Evolutionary conservation across 2,329 filamentous ascomycete genomes (phyloP), one percentile per base, ranked within the genome.

Genomic region (Dactylellina parvicollis): DNA sequence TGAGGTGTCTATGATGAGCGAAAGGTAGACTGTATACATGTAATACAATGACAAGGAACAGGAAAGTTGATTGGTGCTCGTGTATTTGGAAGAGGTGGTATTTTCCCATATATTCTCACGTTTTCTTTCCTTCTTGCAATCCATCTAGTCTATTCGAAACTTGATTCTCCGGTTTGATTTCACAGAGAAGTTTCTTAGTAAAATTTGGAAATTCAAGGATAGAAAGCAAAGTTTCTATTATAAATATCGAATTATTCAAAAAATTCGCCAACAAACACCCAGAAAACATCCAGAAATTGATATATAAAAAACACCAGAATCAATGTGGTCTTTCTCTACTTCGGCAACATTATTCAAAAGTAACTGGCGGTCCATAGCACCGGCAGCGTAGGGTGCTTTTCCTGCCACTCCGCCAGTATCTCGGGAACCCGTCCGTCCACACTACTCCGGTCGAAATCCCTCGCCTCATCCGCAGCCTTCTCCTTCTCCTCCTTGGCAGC

Each of bases 391-490:
- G 95, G 94, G 92, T 94, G 97, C 77, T 90, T 87, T 80, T 96
- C 93, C 82, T 99, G 95, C 95, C 95, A 99, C 59, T 89, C 87
- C 1, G 89, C 94, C 73, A 99, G 83, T 34, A 99, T 90, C 76
- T 97, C 93, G 0, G 95, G 95, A 1, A 99, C 95, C 62, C 88
- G 87, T 80, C 96, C 93, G 81, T 99, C 95, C 78, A 99, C 99
- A 28, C 89, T 89, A 30, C 86, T 84, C 66, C 94, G 85, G 65
- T 88, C 88, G 1, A 86, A 85, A 3, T 86, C 87, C 71, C 84
- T 85, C 9, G 89, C 91, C 60, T 85, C 85, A 67, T 92, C 88
- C 84, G 93, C 96, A 0, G 85, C 86, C 8, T 84, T 82, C 38
- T 89, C 86, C 66, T 92, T 85, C 81, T 97, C 94, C 79, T 93